Base-by-base conservation (phyloP, 441 rosid species). In the Croton setiger region DNA sequence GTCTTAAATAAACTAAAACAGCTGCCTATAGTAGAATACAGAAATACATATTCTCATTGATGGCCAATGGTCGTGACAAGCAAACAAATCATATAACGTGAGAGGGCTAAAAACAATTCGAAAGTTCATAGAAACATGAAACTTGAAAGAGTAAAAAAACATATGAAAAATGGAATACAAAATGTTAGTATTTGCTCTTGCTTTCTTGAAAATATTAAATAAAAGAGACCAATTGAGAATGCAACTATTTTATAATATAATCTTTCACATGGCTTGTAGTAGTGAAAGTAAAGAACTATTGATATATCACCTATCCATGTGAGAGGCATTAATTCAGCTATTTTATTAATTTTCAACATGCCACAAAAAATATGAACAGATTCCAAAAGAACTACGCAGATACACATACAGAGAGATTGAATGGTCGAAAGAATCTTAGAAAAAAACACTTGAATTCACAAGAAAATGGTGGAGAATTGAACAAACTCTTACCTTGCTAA, bases 401-500 rank as follows among this genome's bases (percentile, higher is more conserved):
- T 8, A 63, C 53, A 60, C 18, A 48, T 33, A 52, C 27, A 62
- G 48, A 31, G 0, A 15, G 57, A 49, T 1, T 64, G 67, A 52
- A 49, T 73, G 69, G 35, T 72, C 68, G 68, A 17, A 41, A 72
- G 72, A 35, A 81, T 60, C 71, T 57, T 48, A 69, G 58, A 56
- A 39, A 63, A 14, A 47, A 41, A 37, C 23, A 52, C 70, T 75
- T 15, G 10, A 67, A 53, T 66, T 80, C 82, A 81, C 81, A 77
- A 70, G 82, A 74, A 67, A 70, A 71, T 39, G 13, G 51, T 23
- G 51, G 45, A 72, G 73, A 53, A 57, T 39, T 70, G 73, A 53
- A 57, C 48, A 70, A 78, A 70, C 73, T 76, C 84, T 82, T 78
- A 87, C 92, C 82, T 87, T 87, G 86, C 92, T 87, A 58, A 87